Evolutionary conservation across 1,284 basidiomycete genomes (phyloP), one percentile per base, ranked within the genome.

Genomic region (Ganoderma leucocontextum): DNA sequence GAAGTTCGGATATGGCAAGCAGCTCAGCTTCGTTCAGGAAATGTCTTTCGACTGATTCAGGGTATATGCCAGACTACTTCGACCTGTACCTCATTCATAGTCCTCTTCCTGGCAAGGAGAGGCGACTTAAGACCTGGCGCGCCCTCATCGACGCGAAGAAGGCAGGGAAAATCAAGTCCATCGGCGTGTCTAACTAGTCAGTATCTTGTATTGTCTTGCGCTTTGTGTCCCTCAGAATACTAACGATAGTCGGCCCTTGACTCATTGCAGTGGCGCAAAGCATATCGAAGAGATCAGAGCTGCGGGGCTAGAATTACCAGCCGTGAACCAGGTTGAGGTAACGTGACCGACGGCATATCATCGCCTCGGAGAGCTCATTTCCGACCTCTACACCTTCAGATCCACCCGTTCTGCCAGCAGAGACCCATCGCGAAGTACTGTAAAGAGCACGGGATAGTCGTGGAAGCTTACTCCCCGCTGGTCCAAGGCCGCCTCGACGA

Each of bases 331-430:
- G 77, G 89, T 96, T 64, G 92, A 96, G 83, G 91, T 88, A 73
- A 35, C 44, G 0, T 9, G n/a, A 25, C 12, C 19, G 13, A 42
- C 10, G 2, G 1, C 10, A 5, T 38, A 4, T 33, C n/a, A 35
- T 8, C n/a, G 19, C 4, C 9, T 53, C 38, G 29, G 10, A 33
- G 6, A 22, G 35, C 41, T 35, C 13, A 19, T 36, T 22, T n/a
- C n/a, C n/a, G 42, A 55, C 15, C 29, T 8, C 7, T 19, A 9
- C 33, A 12, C 29, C 7, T 29, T 17, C 36, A 94, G 88, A 83
- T 95, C 4, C 94, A 96, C 75, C 94, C 95, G 0, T 89, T 92
- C 73, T 95, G 93, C 80, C 94, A 96, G 76, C 94, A 95, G 71
- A 83, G 83, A 60, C 85, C 89, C 17, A 94, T 96, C 68, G 93